phyloP scores from a whole-genome alignment of 1,284 basidiomycete species.

The Moesziomyces antarcticus region DNA sequence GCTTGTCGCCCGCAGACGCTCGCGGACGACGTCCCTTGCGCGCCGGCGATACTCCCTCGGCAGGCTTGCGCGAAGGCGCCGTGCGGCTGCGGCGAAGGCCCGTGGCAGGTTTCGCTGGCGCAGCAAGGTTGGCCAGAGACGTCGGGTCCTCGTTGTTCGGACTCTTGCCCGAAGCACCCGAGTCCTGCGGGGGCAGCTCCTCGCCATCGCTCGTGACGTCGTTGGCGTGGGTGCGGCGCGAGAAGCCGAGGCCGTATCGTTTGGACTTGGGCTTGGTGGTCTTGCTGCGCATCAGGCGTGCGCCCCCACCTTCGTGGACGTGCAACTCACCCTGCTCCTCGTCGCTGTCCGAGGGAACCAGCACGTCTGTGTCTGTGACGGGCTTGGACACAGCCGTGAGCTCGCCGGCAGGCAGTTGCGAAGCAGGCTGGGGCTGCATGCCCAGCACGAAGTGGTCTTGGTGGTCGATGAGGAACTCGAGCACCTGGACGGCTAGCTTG shows the following conservation, averaged over 20 bases:
- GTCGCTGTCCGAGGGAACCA: constrained; percentile 65
- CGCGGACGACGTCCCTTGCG: constrained; percentile 38
- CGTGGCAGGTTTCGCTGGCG: constrained; percentile 15
- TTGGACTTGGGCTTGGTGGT: constrained; percentile 41
- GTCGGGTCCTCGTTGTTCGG: constrained; percentile 8
- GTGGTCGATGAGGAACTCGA: constrained; percentile 88
- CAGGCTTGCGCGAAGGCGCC: constrained; percentile 41
- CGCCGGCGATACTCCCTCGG: constrained; percentile 30
- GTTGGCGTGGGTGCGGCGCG: constrained; percentile 16
- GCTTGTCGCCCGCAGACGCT: constrained; percentile 44
- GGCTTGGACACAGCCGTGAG: constrained; percentile 59
- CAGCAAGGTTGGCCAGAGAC: constrained; percentile 1
- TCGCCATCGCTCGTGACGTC: constrained; percentile 25
- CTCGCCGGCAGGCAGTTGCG: constrained; percentile 51
- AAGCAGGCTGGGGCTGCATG: constrained; percentile 56
- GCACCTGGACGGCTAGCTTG: constrained; percentile 84
- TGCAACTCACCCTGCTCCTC: constrained; percentile 63
- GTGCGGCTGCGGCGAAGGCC: constrained; percentile 45
- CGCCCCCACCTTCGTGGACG: constrained; percentile 65
- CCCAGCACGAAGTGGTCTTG: constrained; percentile 66
- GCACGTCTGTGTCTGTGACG: constrained; percentile 25
- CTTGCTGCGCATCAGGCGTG: constrained; percentile 48
- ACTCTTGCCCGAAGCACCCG: constrained; percentile 21
- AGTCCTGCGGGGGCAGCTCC: constrained; percentile 21
- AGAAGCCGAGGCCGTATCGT: constrained; percentile 14